These are phyloP conservation scores for Colletotrichum sp. DNA, from an alignment of 2,329 filamentous ascomycete genomes.

Conservation along the genomic window DNA sequence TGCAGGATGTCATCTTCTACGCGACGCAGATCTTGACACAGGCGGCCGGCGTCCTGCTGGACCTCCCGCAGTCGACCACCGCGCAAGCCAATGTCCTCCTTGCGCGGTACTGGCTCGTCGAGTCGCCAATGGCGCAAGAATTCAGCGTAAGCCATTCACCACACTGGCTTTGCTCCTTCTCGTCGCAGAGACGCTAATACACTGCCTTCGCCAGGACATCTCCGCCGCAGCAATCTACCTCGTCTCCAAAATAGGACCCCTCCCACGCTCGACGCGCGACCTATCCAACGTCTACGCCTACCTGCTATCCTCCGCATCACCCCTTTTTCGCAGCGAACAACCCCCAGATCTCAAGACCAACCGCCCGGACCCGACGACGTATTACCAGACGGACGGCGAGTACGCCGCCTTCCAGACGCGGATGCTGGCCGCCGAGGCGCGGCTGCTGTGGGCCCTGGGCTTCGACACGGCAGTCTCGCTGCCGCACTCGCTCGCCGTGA, in stretches of 20 bases:
- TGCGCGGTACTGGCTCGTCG: constrained; percentile 77
- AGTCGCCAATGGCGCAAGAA: constrained; percentile 60
- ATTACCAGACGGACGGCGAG: constrained; percentile 75
- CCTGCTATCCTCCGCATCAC: constrained; percentile 68
- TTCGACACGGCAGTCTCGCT: constrained; percentile 84
- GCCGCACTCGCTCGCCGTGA: constrained; percentile 86
- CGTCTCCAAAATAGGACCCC: constrained; percentile 80
- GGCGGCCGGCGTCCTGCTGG: constrained; percentile 79
- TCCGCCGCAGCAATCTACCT: constrained; percentile 85
- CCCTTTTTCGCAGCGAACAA: constrained; percentile 50
- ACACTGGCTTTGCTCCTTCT: background rate
- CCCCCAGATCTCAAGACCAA: constrained; percentile 27
- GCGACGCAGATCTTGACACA: constrained; percentile 77
- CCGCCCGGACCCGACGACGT: constrained; percentile 52
- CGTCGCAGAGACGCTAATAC: background rate
- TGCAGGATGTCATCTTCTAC: constrained; percentile 76
- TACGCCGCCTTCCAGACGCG: constrained; percentile 70
- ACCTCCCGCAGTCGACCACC: constrained; percentile 84
- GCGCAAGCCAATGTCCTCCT: constrained; percentile 85
- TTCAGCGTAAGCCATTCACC: constrained; percentile 50
- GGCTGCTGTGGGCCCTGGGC: constrained; percentile 75
- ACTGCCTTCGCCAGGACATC: constrained; percentile 63
- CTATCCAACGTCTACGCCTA: constrained; percentile 86
- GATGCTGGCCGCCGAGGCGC: constrained; percentile 77
- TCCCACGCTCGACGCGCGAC: constrained; percentile 78